phyloP scores from a whole-genome alignment of 805 yeast genomes.

The Starmerella vitae region DNA sequence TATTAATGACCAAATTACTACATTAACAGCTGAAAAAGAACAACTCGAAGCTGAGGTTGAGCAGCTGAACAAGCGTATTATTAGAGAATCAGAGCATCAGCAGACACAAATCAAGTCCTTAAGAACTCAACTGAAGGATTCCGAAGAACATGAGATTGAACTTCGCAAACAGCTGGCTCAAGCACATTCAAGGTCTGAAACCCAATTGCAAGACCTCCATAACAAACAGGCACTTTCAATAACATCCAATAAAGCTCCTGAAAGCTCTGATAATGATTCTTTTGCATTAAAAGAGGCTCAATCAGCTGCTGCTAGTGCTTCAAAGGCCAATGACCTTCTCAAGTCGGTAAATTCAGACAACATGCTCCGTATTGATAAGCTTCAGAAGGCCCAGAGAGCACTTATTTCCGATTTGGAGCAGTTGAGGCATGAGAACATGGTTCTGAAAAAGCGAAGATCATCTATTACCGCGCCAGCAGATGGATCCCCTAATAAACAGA shows the following conservation, averaged over 20 bases:
- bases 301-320: conserved; percentile 20
- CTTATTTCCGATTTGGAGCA: conserved; percentile 26
- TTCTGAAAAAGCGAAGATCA: conserved; percentile 7
- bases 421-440: conserved; percentile 21
- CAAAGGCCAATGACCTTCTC: conserved; percentile 24
- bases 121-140: conserved; percentile 14
- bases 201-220: not conserved
- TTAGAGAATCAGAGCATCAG: conserved; percentile 54
- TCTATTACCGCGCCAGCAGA: conserved; percentile 1
- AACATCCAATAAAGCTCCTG: not conserved
- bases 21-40: conserved; percentile 47
- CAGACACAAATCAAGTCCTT: conserved; percentile 29
- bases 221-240: not conserved
- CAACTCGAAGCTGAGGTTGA: conserved; percentile 43
- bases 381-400: conserved; percentile 27
- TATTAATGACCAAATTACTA: conserved; percentile 37
- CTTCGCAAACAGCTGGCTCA: conserved; percentile 8
- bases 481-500: conserved; percentile 1
- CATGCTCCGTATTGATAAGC: conserved; percentile 27
- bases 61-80: conserved; percentile 38
- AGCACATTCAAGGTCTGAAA: not conserved
- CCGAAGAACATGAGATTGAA: conserved; percentile 12
- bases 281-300: conserved; percentile 7
- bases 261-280: not conserved
- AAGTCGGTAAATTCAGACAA: conserved; percentile 28